phyloP scores from a whole-genome alignment of 2,329 filamentous ascomycete genomes.

The Aspergillus persii region DNA sequence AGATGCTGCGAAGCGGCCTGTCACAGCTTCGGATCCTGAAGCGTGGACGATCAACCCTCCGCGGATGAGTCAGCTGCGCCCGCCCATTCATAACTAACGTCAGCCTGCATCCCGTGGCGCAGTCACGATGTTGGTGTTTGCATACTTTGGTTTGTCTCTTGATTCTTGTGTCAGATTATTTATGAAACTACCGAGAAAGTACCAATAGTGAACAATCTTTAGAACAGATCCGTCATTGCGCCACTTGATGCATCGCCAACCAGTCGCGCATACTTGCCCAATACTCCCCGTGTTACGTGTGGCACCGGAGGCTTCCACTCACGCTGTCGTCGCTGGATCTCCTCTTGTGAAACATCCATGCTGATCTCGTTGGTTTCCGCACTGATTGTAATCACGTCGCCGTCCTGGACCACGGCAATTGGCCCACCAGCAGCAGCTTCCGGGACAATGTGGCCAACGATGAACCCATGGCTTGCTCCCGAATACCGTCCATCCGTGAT shows the following conservation, averaged over 20 bases:
- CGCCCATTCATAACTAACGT: slow-evolving; percentile 20
- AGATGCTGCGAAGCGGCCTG: slow-evolving; percentile 9
- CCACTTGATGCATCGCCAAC: slow-evolving; percentile 91
- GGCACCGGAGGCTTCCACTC: slow-evolving; percentile 70
- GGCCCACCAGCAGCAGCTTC: slow-evolving; percentile 88
- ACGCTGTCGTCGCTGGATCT: slow-evolving; percentile 62
- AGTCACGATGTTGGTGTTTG: slow-evolving; percentile 6
- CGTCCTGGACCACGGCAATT: slow-evolving; percentile 76
- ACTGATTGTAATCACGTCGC: slow-evolving; percentile 82
- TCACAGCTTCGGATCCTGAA: slow-evolving; percentile 14
- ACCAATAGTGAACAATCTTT: background rate
- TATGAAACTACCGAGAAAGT: too few species aligned
- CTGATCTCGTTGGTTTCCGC: slow-evolving; percentile 70
- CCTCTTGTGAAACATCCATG: slow-evolving; percentile 70
- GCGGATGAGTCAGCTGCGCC: slow-evolving; percentile 9
- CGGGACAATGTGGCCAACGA: slow-evolving; percentile 88
- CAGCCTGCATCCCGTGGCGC: slow-evolving; percentile 12
- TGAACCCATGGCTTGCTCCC: slow-evolving; percentile 86
- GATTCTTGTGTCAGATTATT: too few species aligned
- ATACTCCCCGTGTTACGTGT: slow-evolving; percentile 73
- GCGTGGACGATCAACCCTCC: slow-evolving; percentile 15
- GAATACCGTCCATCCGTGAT: slow-evolving; percentile 91
- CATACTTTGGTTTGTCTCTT: background rate
- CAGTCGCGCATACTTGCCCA: slow-evolving; percentile 86
- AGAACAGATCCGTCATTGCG: slow-evolving; percentile 79